Percentiles rank a stretch among this genome's conserved stretches.
phyloP scores from a whole-genome alignment of 176 grass and related monocot genomes.

The Carex myosuroides region DNA sequence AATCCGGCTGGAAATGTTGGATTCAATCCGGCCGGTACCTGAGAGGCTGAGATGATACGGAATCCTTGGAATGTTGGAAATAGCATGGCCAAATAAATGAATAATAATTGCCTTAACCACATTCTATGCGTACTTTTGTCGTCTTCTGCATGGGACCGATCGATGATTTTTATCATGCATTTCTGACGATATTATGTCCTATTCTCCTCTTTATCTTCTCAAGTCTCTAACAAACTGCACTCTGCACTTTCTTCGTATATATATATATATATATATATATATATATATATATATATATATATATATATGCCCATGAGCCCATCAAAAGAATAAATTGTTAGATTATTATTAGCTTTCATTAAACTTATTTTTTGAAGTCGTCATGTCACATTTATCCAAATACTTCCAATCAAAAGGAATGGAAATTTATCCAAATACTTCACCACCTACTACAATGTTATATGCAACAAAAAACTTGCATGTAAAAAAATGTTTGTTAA shows the following conservation, averaged over 20 bases:
- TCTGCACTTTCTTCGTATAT: background rate
- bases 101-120: constrained; percentile 9
- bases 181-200: background rate
- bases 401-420: no score
- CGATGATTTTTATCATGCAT: background rate
- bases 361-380: no score
- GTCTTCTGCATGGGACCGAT: constrained; percentile 15
- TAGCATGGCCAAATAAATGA: background rate
- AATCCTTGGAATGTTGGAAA: constrained; percentile 7
- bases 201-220: constrained; percentile 3
- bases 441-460: no score
- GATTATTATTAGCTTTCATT: no score
- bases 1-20: no score
- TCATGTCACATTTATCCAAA: no score
- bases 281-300: background rate
- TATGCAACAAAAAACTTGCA: no score
- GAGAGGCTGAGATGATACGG: no score
- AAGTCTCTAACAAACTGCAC: background rate
- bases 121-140: constrained; percentile 17
- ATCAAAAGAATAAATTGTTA: no score
- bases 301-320: background rate
- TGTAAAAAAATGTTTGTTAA: no score
- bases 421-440: no score
- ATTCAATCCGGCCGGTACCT: no score
- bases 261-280: background rate